These are phyloP conservation scores for Blastomyces parvus DNA, from an alignment of 2,329 filamentous ascomycete species.

Conservation along the genomic window DNA sequence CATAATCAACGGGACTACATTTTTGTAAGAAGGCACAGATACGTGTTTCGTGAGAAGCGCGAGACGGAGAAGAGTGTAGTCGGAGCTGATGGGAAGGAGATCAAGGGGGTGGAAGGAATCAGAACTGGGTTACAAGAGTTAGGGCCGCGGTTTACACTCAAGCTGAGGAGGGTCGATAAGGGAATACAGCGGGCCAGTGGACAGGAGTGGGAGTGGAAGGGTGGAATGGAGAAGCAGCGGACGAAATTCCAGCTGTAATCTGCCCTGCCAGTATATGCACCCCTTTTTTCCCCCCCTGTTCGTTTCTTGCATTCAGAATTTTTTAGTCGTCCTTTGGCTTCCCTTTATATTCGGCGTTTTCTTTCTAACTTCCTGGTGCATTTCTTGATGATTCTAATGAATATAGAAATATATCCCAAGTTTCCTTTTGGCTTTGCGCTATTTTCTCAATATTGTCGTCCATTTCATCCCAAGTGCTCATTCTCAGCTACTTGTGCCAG, in stretches of 20 bases:
- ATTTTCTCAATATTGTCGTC: neutral
- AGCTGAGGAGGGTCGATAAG: constrained; percentile 82
- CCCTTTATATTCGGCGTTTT: neutral
- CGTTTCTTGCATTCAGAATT: neutral
- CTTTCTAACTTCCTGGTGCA: neutral
- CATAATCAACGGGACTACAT: constrained; percentile 97
- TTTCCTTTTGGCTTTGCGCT: constrained; percentile 1
- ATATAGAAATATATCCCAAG: constrained; percentile 5
- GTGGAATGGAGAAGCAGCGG: constrained; percentile 84
- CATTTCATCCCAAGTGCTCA: neutral
- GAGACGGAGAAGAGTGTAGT: constrained; percentile 78
- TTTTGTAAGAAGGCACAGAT: constrained; percentile 81
- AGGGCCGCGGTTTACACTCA: constrained; percentile 73
- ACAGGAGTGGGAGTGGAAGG: constrained; percentile 94
- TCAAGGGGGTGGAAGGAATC: constrained; percentile 77
- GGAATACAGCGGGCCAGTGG: constrained; percentile 69
- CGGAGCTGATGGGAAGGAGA: constrained; percentile 68
- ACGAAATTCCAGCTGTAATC: constrained; percentile 80
- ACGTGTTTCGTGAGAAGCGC: constrained; percentile 84
- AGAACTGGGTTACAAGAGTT: constrained; percentile 83
- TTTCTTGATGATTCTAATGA: constrained; percentile 6
- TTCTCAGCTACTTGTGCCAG: neutral
- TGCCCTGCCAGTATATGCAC: neutral
- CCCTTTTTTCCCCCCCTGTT: neutral
- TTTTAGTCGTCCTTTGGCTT: neutral